These are phyloP conservation scores for Ampelomyces quisqualis DNA, from an alignment of 2,329 filamentous ascomycete species.

Conservation along the genomic window DNA sequence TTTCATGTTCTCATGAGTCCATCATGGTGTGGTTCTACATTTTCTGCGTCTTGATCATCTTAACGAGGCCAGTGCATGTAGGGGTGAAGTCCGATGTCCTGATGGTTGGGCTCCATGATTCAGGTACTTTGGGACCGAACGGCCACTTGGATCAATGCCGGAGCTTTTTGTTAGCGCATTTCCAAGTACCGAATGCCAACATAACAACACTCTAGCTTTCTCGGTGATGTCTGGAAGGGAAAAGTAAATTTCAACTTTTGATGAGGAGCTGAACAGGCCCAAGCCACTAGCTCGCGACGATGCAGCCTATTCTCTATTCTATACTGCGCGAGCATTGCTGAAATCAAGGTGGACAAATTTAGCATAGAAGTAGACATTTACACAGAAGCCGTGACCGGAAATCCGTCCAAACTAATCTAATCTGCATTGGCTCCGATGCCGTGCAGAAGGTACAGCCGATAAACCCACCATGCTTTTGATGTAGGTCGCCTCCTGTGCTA, in stretches of 20 bases:
- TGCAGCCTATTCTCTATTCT: not conserved
- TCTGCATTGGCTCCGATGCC: conserved; percentile 20
- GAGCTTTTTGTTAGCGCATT: too few species aligned
- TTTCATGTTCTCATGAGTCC: too few species aligned
- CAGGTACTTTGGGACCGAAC: too few species aligned
- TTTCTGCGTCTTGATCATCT: too few species aligned
- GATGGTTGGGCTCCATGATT: too few species aligned
- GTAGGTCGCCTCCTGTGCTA: conserved; percentile 8
- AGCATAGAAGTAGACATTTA: conserved; percentile 15
- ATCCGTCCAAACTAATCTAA: conserved; percentile 19
- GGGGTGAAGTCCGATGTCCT: too few species aligned
- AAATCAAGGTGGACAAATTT: not conserved
- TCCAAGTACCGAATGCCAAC: too few species aligned
- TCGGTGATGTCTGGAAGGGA: not conserved
- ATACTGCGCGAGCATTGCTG: not conserved
- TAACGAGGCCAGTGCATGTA: too few species aligned
- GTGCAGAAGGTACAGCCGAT: conserved; percentile 22
- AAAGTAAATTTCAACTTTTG: conserved; percentile 5
- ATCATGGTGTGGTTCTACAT: too few species aligned
- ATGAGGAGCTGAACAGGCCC: not conserved
- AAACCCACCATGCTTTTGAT: conserved; percentile 8
- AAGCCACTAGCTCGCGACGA: not conserved
- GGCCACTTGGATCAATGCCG: too few species aligned
- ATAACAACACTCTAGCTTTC: not conserved
- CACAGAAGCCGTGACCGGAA: conserved; percentile 13